Conservation (phyloP, 208 protist species). For the Phytomonas serpens region DNA sequence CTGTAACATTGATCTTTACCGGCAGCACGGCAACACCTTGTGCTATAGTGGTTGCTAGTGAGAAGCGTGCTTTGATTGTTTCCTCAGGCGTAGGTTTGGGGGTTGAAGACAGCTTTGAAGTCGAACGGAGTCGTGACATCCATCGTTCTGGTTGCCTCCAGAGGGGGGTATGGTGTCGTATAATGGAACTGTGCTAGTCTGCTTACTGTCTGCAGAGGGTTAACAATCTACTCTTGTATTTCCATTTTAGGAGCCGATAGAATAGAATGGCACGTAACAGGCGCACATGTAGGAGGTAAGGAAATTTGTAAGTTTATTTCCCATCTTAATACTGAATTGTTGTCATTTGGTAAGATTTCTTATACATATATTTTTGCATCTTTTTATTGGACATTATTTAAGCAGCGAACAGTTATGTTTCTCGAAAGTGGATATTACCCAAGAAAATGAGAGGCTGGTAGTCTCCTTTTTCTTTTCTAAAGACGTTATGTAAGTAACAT, state of each 20-base stretch:
- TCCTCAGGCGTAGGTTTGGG: too few species aligned
- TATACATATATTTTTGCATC: conserved; percentile 8
- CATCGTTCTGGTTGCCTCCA: too few species aligned
- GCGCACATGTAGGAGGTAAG: not conserved
- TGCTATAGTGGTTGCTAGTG: too few species aligned
- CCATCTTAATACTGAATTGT: conserved; percentile 3
- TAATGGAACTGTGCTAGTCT: not conserved
- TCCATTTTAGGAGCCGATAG: not conserved
- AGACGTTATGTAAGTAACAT: not conserved
- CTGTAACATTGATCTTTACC: too few species aligned
- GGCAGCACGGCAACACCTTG: too few species aligned
- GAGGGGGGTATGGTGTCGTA: not conserved
- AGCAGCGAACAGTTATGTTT: not conserved
- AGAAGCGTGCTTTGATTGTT: too few species aligned
- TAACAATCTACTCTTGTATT: not conserved
- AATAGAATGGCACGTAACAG: not conserved
- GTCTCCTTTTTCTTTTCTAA: conserved; percentile 3
- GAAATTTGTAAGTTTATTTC: not conserved
- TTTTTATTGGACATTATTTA: not conserved
- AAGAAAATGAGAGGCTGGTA: not conserved
- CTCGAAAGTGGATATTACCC: not conserved
- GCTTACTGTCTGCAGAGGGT: not conserved
- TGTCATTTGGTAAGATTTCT: not conserved
- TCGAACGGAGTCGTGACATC: too few species aligned
- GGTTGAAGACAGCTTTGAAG: too few species aligned